Evolutionary conservation across 345 rosid genomes (phyloP), one percentile per base, ranked within the genome.

Genomic region (Acer negundo): DNA sequence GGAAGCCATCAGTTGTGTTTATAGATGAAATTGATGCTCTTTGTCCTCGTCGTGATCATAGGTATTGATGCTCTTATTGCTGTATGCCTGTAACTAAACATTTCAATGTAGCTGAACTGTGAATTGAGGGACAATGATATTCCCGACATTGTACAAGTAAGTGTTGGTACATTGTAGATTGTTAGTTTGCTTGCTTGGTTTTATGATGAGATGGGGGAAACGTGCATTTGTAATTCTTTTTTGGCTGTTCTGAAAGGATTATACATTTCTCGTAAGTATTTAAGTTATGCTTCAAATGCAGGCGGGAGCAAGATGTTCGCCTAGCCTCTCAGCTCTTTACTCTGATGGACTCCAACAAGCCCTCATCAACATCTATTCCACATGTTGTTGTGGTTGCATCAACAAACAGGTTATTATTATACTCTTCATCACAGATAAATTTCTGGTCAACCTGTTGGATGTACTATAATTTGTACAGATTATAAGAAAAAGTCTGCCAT

Each of bases 11-110:
- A 0, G 95, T 95, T 67, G 79, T 95, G 78, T 94, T 96, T 35
- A 91, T 93, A 16, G 98, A 96, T 83, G 99, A 96, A 82, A 89
- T 96, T 38, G 98, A 95, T 76, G 95, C 88, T 17, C 87, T 95
- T 28, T 95, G 95, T 83, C 97, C 97, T 80, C 93, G 86, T 2
- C 96, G 97, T 75, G 88, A 80, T 85, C 87, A 88, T 73, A 82
- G 93, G 99, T 93, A 83, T 73, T 20, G 2, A 44, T 12, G 75
- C 9, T 38, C n/a, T 42, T 78, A 19, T 16, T 63, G 53, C 22
- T 38, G n/a, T 23, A 31, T 31, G 63, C 61, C 19, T 65, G 49
- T 17, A 20, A 28, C 19, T 75, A 17, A 20, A 22, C 10, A 7
- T 59, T 4, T 59, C 63, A 20, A 59, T 22, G 58, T n/a, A 59